Conservation (phyloP, 345 rosid species). For the Noccaea bulbosa region DNA sequence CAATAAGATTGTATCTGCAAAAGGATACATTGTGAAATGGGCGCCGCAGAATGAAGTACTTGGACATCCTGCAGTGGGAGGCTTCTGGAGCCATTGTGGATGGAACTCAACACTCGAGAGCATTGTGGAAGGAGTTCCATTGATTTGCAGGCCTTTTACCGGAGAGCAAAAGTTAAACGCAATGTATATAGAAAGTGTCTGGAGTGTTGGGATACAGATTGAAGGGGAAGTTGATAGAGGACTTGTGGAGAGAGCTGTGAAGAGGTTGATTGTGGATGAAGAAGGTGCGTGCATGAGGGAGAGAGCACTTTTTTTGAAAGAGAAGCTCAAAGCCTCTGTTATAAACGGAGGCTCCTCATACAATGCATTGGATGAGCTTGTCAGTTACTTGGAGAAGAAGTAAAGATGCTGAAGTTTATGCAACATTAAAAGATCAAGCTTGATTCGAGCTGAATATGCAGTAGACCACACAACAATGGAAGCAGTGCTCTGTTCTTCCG, state of each 20-base stretch:
- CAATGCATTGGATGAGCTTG: slow-evolving; percentile 22
- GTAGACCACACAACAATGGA: no score
- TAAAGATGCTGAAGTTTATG: background rate
- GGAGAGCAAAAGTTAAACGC: slow-evolving; percentile 45
- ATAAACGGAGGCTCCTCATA: slow-evolving; percentile 28
- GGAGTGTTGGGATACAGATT: slow-evolving; percentile 32
- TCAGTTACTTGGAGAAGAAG: background rate
- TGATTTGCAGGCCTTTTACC: slow-evolving; percentile 45
- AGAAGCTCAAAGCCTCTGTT: slow-evolving; percentile 17
- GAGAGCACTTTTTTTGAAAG: slow-evolving; percentile 11
- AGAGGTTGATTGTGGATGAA: slow-evolving; percentile 26
- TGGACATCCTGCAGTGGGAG: slow-evolving; percentile 56
- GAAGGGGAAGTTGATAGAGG: slow-evolving; percentile 8
- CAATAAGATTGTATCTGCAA: slow-evolving; percentile 35
- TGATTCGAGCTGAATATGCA: no score
- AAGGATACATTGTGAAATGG: slow-evolving; percentile 61
- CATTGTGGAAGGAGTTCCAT: slow-evolving; percentile 42
- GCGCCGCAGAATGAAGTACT: slow-evolving; percentile 59
- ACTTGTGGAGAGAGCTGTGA: slow-evolving; percentile 27
- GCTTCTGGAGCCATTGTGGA: slow-evolving; percentile 42
- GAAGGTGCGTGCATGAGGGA: slow-evolving; percentile 36
- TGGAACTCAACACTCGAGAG: slow-evolving; percentile 49
- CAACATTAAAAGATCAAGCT: no score
- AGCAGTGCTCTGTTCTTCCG: slow-evolving; percentile 92
- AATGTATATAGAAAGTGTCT: slow-evolving; percentile 22